Evolutionary conservation across 768 basidiomycete species (phyloP).

Genomic region (Xerocomus spinulosus): DNA sequence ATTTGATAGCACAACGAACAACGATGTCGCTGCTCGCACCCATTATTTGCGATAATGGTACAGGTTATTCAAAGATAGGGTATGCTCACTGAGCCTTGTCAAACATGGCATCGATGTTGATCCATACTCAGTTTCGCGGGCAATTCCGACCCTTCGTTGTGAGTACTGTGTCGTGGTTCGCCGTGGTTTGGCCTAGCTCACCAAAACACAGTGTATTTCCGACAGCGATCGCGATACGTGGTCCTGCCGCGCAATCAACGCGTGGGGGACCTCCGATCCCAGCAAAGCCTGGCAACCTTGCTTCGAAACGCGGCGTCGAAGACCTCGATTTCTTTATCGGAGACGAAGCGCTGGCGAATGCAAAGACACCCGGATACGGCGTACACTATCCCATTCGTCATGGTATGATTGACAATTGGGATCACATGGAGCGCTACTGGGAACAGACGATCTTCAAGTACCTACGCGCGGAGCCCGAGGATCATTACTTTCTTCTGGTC

Average conservation of each 20-base stretch:
- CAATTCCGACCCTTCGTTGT: conserved; percentile 99
- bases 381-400: conserved; percentile 96
- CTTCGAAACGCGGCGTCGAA: conserved; percentile 95
- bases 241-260: conserved; percentile 35
- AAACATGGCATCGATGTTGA: conserved; percentile 7
- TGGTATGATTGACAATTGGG: conserved; percentile 98
- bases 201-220: conserved; percentile 75
- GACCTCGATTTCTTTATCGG: conserved; percentile 99
- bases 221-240: conserved; percentile 89
- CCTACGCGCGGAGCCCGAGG: conserved; percentile 95
- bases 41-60: conserved; percentile 97
- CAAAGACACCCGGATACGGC: conserved; percentile 90
- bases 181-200: conserved; percentile 6
- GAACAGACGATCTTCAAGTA: conserved; percentile 99
- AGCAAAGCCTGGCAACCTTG: conserved; percentile 84
- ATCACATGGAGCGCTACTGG: conserved; percentile 99
- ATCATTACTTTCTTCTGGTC: conserved; percentile 96
- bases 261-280: conserved; percentile 76
- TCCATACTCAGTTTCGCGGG: conserved; percentile 75
- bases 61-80: conserved; percentile 97
- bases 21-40: conserved; percentile 76
- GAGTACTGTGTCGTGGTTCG: conserved; percentile 32
- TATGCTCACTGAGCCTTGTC: conserved; percentile 34
- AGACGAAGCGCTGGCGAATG: conserved; percentile 93
- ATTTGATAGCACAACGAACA: conserved; percentile 7